Conservation (phyloP, 305 asterid species). For the Fraxinus sp. region DNA sequence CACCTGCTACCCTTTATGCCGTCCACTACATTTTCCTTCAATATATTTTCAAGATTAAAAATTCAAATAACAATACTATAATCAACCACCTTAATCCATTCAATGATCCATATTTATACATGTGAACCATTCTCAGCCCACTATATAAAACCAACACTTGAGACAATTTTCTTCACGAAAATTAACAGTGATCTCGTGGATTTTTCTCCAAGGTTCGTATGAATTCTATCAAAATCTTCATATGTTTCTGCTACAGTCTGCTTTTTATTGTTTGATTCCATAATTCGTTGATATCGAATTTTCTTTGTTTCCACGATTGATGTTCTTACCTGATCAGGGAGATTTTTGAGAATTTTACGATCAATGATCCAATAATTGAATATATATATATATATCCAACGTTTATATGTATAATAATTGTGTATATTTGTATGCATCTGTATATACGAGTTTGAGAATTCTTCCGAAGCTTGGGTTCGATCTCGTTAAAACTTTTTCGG, state of each 20-base stretch:
- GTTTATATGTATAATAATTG: not conserved
- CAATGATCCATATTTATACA: not conserved
- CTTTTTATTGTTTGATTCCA: not conserved
- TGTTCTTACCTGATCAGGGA: not conserved
- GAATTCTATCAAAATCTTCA: not conserved
- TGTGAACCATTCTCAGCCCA: not conserved
- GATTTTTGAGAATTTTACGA: not conserved
- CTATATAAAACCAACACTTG: not conserved
- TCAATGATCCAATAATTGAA: not conserved
- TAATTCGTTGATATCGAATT: not conserved
- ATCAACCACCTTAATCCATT: not conserved
- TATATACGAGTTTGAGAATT: not conserved
- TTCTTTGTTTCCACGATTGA: not conserved
- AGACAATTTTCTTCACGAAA: not conserved
- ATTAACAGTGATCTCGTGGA: not conserved
- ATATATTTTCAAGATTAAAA: not conserved
- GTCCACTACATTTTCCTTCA: not conserved
- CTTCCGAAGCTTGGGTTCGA: not conserved
- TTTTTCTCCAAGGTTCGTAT: not conserved
- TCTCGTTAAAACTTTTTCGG: not conserved
- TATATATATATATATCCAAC: not conserved
- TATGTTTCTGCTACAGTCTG: not conserved
- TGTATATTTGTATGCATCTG: not conserved
- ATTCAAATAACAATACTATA: not conserved
- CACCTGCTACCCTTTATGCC: not conserved